Evolutionary conservation across 108 stramenopile species (phyloP).

Genomic region (Fistulifera pelliculosa): DNA sequence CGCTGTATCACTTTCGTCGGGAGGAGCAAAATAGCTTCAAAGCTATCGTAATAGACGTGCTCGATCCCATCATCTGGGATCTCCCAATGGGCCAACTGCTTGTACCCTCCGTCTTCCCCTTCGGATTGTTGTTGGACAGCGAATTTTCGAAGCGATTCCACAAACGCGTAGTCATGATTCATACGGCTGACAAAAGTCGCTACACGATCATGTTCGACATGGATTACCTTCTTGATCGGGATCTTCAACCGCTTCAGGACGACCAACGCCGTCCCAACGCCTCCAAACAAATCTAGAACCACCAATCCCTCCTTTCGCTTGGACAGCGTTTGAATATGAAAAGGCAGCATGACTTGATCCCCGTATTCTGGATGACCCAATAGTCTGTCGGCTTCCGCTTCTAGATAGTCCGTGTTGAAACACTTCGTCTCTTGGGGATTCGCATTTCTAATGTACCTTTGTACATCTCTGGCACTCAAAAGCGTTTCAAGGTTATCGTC

Average conservation of each 20-base stretch:
- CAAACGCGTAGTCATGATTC: conserved; percentile 27
- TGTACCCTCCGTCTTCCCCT: conserved; percentile 7
- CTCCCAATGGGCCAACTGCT: too few species aligned
- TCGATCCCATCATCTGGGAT: conserved; percentile 13
- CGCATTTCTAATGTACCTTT: too few species aligned
- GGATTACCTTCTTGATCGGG: conserved; percentile 25
- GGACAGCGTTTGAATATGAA: neutral
- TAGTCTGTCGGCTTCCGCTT: neutral
- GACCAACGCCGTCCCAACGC: conserved; percentile 21
- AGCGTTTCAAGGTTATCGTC: too few species aligned
- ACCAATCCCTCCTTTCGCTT: conserved; percentile 1
- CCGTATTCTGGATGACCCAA: conserved; percentile 1
- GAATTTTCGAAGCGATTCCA: neutral
- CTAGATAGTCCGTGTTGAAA: neutral
- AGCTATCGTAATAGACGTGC: conserved; percentile 18
- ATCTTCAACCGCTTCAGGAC: conserved; percentile 22
- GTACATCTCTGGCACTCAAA: too few species aligned
- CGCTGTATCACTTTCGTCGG: too few species aligned
- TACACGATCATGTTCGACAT: conserved; percentile 43
- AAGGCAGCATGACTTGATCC: conserved; percentile 8
- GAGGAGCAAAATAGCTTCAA: conserved; percentile 4
- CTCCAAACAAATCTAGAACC: conserved; percentile 28
- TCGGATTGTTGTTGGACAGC: neutral
- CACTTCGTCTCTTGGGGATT: too few species aligned
- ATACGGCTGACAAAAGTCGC: conserved; percentile 31